These are phyloP conservation scores for Kitagawia praeruptora DNA, from an alignment of 129 eudicot species.

Conservation along the genomic window DNA sequence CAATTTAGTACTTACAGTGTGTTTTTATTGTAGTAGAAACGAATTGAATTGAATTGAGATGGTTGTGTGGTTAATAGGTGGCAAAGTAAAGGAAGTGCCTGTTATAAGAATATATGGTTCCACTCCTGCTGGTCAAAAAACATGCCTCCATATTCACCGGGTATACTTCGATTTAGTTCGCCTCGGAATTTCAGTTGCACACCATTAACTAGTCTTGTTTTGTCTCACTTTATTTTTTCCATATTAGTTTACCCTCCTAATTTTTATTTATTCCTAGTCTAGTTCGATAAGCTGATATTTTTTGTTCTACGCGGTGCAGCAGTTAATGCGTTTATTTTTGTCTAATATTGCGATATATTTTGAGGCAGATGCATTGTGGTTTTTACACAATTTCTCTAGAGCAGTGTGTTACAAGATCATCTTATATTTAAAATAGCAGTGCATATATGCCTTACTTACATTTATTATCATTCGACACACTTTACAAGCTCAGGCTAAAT, in stretches of 20 bases:
- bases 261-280: too few species aligned
- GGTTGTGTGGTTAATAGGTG: constrained; percentile 34
- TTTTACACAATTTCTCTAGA: neutral
- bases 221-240: neutral
- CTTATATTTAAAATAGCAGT: neutral
- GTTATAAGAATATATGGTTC: constrained; percentile 89
- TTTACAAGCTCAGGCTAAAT: neutral
- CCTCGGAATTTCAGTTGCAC: neutral
- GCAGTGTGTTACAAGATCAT: neutral
- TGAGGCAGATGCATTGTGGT: neutral
- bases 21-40: neutral
- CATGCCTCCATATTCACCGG: constrained; percentile 82
- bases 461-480: neutral
- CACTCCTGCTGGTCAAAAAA: constrained; percentile 93
- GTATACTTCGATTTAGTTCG: constrained; percentile 25
- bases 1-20: too few species aligned
- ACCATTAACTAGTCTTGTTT: neutral
- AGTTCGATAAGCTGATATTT: too few species aligned
- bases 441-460: neutral
- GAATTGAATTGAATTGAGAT: neutral
- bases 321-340: too few species aligned
- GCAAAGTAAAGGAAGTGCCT: constrained; percentile 87
- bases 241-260: neutral
- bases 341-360: neutral
- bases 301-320: too few species aligned